Base-by-base conservation (phyloP, 2,329 filamentous ascomycete genomes). In the Metarhizium humberi region DNA sequence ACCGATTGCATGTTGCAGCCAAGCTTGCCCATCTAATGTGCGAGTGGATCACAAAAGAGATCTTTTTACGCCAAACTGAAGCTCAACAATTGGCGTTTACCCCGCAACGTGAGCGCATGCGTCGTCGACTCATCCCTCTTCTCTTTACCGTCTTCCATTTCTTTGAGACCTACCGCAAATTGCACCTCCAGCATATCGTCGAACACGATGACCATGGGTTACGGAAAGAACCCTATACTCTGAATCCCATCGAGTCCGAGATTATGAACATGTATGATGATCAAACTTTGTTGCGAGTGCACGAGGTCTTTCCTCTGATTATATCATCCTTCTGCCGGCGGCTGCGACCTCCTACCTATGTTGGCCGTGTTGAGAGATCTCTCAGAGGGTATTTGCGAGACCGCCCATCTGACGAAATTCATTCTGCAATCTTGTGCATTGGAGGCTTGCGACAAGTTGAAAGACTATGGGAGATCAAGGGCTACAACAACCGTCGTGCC, bases 61-160 rank as follows among this genome's bases (percentile, higher is more conserved):
- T 86, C 13, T 86, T 86, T 59, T 65, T 85, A 16, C 73, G 80
- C 52, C 79, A 75, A 18, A 81, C 80, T 0, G 79, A 80, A 57
- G 68, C 74, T 4, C 77, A 83, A 63, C 75, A 74, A 56, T 65
- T 67, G 20, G 80, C 82, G 50, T 86, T 86, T 61, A 79, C 80
- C 18, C 77, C 80, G 1, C 82, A 86, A 63, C 73, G 77, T 58
- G 79, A 82, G 66, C 76, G 83, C 14, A 86, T 86, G 83, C 79
- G 82, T 50, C 79, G 81, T 57, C 77, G 83, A 51, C 70, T 86
- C 8, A 83, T 85, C 55, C 83, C 83, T 1, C 66, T 85, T 7
- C 73, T 86, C 16, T 86, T 86, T 60, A 85, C 82, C 13, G 73
- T 85, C 29, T 86, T 86, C 60, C 83, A 86, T 65, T 86, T 86